Evolutionary conservation across 1,284 basidiomycete species (phyloP), one percentile per base, ranked within the genome.

Genomic region (Puccinia novopanici): DNA sequence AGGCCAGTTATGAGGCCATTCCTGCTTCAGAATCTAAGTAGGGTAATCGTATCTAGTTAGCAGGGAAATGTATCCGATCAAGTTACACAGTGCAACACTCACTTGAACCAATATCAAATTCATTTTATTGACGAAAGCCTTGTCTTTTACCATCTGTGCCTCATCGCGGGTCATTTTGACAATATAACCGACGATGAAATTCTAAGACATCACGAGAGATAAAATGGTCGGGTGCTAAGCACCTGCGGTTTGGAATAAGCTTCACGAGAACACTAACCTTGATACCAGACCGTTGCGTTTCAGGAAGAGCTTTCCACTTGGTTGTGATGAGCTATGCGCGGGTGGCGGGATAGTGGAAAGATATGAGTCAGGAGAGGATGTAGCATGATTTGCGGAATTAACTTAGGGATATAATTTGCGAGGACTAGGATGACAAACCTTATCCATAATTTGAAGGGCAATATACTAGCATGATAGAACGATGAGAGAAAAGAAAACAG

Each of bases 1-100:
- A 37, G 96, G 95, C 97, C 97, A 99, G 85, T 98, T 95, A 86
- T 98, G 94, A 27, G 96, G 97, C 97, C 97, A 99, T 86, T 98
- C 97, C 88, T 99, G 97, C 87, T 99, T 99, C 83, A 99, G 89
- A 82, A 99, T 98, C 93, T 81, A 63, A n/a, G 59, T 10, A 0
- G 34, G 42, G n/a, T 15, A 13, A 65, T 50, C 15, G 45, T 45
- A 54, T 30, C 55, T 4, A 37, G 24, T 63, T 34, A 45, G 30
- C 22, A 50, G 30, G 42, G 48, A 61, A 27, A 65, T 3, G 27
- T 24, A 37, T 34, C 24, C 3, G 52, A 3, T 13, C 24, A 19
- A 3, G 17, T 54, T 50, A 70, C 22, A 24, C 13, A 42, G 6
- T n/a, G 17, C 22, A 30, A 30, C 45, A 59, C 71, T 74, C 42